Evolutionary conservation across 2,329 filamentous ascomycete species (phyloP).

Genomic region (Alternaria arbusti): DNA sequence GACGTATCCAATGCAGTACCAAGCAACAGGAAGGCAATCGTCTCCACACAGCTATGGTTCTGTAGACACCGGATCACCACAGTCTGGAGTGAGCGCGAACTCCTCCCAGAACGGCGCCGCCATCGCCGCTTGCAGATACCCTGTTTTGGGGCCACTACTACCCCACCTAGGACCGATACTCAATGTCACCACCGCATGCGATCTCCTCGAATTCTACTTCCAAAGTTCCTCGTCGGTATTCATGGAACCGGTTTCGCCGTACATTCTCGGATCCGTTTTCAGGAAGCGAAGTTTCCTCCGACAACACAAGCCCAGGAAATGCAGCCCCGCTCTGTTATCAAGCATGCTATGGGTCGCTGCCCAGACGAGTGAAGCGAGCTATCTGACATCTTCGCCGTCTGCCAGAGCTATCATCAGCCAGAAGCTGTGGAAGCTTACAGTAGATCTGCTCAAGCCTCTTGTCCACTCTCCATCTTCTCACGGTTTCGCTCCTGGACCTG

Average conservation of each 20-base stretch:
- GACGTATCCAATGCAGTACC: conserved; percentile 42
- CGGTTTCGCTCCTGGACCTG: conserved; percentile 58
- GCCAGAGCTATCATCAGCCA: conserved; percentile 85
- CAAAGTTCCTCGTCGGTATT: conserved; percentile 85
- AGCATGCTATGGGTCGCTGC: conserved; percentile 97
- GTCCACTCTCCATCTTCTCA: conserved; percentile 74
- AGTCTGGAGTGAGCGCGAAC: conserved; percentile 42
- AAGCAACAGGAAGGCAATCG: conserved; percentile 35
- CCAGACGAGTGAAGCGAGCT: conserved; percentile 87
- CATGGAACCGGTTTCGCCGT: conserved; percentile 87
- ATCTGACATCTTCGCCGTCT: conserved; percentile 80
- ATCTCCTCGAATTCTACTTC: conserved; percentile 89
- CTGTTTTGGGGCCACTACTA: conserved; percentile 81
- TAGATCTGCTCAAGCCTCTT: conserved; percentile 83
- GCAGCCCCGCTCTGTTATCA: conserved; percentile 83
- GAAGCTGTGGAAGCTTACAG: conserved; percentile 83
- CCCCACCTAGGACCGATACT: conserved; percentile 82
- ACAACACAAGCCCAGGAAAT: conserved; percentile 78
- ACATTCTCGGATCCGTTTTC: conserved; percentile 87
- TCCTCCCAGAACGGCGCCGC: conserved; percentile 41
- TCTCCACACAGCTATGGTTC: conserved; percentile 46
- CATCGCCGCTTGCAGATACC: conserved; percentile 65
- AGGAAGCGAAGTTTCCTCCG: conserved; percentile 87
- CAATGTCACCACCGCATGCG: conserved; percentile 80
- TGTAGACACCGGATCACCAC: conserved; percentile 44